phyloP scores from a whole-genome alignment of 73 alveolate species.

The Stentor roeselii region DNA sequence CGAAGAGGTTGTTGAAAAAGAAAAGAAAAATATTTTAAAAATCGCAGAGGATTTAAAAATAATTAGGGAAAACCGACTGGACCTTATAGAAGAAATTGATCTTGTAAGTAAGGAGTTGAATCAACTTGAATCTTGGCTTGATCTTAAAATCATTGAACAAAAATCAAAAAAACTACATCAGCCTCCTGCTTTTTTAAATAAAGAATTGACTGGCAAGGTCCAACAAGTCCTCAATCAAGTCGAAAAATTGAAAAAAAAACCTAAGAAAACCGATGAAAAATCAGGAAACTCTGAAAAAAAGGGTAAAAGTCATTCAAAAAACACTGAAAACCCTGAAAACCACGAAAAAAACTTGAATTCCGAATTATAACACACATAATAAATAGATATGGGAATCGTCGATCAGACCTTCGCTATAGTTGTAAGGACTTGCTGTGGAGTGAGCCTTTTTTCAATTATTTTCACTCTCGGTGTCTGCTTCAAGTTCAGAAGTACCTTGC shows the following conservation, averaged over 20 bases:
- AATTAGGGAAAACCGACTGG: neutral
- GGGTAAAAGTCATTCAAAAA: no score
- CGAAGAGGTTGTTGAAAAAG: neutral
- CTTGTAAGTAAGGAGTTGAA: neutral
- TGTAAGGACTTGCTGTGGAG: neutral
- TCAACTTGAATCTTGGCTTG: neutral
- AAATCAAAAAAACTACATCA: no score
- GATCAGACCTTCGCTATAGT: neutral
- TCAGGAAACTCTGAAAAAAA: no score
- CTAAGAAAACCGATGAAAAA: no score
- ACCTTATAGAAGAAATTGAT: neutral
- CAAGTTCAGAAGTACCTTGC: neutral
- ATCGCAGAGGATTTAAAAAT: neutral
- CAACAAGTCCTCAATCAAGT: neutral
- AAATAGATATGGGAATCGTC: neutral
- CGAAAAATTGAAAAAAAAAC: neutral
- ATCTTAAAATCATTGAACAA: neutral
- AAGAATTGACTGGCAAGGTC: neutral
- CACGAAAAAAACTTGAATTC: no score
- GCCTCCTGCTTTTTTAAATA: neutral
- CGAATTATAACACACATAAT: neutral
- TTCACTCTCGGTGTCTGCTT: neutral
- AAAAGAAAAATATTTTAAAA: no score
- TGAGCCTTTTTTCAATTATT: neutral
- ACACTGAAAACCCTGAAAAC: no score